These are phyloP conservation scores for Thalassiosira profunda DNA, from an alignment of 108 stramenopile species.

Conservation along the genomic window DNA sequence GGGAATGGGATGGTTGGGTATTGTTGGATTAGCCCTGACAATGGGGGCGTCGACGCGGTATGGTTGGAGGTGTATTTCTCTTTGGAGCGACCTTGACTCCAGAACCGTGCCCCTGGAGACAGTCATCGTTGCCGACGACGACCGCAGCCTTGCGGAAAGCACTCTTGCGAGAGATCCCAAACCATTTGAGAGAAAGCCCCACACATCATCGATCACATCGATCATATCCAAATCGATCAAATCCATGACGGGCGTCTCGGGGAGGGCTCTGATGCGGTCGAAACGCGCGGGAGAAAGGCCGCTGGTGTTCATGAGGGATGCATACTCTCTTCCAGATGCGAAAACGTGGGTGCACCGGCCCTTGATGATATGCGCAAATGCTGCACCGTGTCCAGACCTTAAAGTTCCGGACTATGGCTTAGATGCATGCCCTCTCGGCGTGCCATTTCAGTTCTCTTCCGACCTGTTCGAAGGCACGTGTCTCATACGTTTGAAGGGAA, in stretches of 20 bases:
- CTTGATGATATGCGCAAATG: constrained; percentile 46
- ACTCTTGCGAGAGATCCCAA: neutral
- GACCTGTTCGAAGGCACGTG: constrained; percentile 60
- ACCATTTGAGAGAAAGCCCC: too few relatives aligned
- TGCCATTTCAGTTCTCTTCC: constrained; percentile 55
- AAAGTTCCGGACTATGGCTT: constrained; percentile 24
- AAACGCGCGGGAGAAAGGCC: neutral
- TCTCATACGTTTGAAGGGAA: constrained; percentile 49
- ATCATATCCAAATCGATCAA: constrained; percentile 2
- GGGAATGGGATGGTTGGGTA: constrained; percentile 11
- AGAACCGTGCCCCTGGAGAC: constrained; percentile 1
- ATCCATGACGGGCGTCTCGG: neutral
- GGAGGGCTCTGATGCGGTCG: neutral
- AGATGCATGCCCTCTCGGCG: constrained; percentile 31
- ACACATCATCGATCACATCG: neutral
- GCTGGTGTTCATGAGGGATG: constrained; percentile 18
- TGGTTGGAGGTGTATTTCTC: neutral
- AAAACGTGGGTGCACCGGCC: constrained; percentile 53
- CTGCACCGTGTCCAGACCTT: constrained; percentile 23
- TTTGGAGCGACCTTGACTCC: constrained; percentile 20
- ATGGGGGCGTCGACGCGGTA: constrained; percentile 1
- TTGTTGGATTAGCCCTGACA: neutral
- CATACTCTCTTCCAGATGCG: constrained; percentile 27
- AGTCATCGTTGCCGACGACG: neutral
- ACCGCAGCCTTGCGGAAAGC: neutral